These are phyloP conservation scores for Fusarium buharicum DNA, from an alignment of 2,329 filamentous ascomycete species.

Conservation along the genomic window DNA sequence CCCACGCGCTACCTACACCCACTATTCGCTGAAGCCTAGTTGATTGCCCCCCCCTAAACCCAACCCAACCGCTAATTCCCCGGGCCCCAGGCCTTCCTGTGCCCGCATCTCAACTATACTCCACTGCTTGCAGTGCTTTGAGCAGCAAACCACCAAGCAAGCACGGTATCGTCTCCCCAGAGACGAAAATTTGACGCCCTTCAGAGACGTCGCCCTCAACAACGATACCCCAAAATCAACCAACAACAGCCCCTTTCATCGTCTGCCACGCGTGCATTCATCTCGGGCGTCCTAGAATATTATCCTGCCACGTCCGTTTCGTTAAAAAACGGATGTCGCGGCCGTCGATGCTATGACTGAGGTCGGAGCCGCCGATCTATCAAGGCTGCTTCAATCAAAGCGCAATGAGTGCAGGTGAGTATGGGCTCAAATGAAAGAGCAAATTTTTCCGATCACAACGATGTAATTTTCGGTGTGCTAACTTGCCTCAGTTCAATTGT, in stretches of 20 bases:
- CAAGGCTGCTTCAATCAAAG: constrained; percentile 73
- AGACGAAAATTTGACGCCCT: constrained; percentile 50
- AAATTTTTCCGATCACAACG: constrained; percentile 60
- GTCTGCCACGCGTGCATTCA: constrained; percentile 42
- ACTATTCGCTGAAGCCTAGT: constrained; percentile 31
- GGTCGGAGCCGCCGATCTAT: constrained; percentile 73
- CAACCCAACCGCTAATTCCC: constrained; percentile 16
- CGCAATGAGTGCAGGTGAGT: constrained; percentile 70
- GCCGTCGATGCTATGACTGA: constrained; percentile 76
- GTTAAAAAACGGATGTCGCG: constrained; percentile 75
- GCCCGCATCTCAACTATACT: constrained; percentile 36
- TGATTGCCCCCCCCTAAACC: constrained; percentile 29
- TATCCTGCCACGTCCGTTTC: constrained; percentile 64
- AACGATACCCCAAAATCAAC: constrained; percentile 47
- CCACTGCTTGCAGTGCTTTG: constrained; percentile 40
- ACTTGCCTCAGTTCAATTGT: constrained; percentile 71
- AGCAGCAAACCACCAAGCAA: constrained; percentile 36
- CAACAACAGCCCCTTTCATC: constrained; percentile 51
- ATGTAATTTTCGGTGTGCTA: constrained; percentile 58
- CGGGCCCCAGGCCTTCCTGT: constrained; percentile 16
- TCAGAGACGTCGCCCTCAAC: constrained; percentile 46
- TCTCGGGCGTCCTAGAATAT: constrained; percentile 44
- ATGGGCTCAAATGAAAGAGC: constrained; percentile 56
- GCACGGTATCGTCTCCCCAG: constrained; percentile 38
- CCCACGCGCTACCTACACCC: constrained; percentile 26